phyloP scores from a whole-genome alignment of 2,329 filamentous ascomycete species.

The Fusarium anguioides region DNA sequence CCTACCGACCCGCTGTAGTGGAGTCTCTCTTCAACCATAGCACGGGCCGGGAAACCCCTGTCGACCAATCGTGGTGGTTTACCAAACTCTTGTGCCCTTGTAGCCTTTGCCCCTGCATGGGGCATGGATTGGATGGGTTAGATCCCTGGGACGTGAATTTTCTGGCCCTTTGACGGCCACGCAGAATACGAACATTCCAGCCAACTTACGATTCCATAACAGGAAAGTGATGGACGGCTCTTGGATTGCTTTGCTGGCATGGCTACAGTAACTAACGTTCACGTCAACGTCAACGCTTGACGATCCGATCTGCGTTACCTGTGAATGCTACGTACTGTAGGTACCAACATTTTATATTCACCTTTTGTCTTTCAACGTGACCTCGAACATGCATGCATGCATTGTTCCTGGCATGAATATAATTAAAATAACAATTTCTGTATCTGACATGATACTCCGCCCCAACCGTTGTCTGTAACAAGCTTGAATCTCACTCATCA shows the following conservation, averaged over 20 bases:
- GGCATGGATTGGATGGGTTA: too few species aligned
- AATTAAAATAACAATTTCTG: constrained; percentile 9
- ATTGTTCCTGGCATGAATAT: constrained; percentile 18
- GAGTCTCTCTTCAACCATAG: constrained; percentile 17
- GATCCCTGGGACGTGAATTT: constrained; percentile 4
- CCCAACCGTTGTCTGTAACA: constrained; percentile 4
- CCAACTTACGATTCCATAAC: constrained; percentile 16
- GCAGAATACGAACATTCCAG: constrained; percentile 33
- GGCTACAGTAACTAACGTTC: neutral
- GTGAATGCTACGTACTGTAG: neutral
- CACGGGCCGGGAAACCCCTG: constrained; percentile 18
- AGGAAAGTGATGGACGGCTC: constrained; percentile 32
- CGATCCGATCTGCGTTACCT: constrained; percentile 25
- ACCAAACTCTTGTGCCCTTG: neutral
- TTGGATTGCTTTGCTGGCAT: constrained; percentile 5
- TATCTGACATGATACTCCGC: constrained; percentile 23
- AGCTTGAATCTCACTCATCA: neutral
- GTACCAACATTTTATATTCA: too few species aligned
- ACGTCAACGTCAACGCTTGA: constrained; percentile 4
- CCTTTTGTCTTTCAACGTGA: too few species aligned
- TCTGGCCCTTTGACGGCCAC: constrained; percentile 4
- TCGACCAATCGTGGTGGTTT: constrained; percentile 23
- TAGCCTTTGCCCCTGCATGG: constrained; percentile 33
- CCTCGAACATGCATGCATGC: neutral
- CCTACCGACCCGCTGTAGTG: constrained; percentile 32